Percentiles rank a stretch among this genome's conserved stretches.
Conservation (phyloP, 352 stramenopile genomes). For the Pythium phragmitis region DNA sequence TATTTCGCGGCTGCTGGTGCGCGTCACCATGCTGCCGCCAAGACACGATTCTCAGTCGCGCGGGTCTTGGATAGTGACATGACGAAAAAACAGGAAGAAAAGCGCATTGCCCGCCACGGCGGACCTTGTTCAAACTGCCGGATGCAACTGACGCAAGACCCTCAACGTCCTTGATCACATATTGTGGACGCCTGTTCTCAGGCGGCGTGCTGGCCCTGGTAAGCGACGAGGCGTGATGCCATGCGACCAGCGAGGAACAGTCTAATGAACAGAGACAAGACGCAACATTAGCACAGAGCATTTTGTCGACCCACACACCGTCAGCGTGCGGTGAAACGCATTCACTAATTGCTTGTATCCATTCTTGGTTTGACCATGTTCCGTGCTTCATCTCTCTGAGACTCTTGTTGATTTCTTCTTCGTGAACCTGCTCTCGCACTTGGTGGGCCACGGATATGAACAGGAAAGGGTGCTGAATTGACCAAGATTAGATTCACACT, state of each 20-base stretch:
- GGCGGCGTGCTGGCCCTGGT: not conserved
- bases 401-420: no score
- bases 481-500: not conserved
- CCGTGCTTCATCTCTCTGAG: no score
- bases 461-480: no score
- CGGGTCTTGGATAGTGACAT: not conserved
- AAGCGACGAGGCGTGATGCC: slow-evolving; percentile 1
- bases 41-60: not conserved
- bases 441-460: no score
- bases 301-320: not conserved
- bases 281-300: not conserved
- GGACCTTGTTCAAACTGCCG: slow-evolving; percentile 4
- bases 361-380: no score
- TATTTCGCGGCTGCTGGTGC: not conserved
- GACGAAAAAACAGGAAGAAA: not conserved
- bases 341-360: no score
- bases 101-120: not conserved
- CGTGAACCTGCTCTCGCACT: no score
- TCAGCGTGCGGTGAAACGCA: slow-evolving; percentile 4
- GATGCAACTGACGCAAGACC: slow-evolving; percentile 2
- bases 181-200: not conserved
- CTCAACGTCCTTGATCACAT: not conserved
- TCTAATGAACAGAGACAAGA: not conserved
- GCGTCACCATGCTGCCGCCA: slow-evolving; percentile 5
- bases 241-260: slow-evolving; percentile 11